Evolutionary conservation across 176 grass and related monocot genomes (phyloP).

Genomic region (Cenchrus americanus): DNA sequence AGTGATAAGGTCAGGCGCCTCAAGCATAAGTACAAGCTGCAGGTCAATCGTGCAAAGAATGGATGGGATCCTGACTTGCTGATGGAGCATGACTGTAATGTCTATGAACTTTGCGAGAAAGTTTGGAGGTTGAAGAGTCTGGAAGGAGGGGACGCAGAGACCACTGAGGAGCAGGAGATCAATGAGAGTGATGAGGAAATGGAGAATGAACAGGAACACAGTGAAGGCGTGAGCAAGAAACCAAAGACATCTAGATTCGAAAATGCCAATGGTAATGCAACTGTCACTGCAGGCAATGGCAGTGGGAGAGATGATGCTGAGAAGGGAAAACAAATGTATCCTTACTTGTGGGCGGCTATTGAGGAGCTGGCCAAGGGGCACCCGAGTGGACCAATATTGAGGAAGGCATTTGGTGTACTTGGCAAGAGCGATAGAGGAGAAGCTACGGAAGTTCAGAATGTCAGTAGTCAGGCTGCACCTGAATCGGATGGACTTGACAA

Average conservation of each 20-base stretch:
- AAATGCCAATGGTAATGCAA: constrained; percentile 22
- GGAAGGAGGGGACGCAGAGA: constrained; percentile 22
- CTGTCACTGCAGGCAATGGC: neutral
- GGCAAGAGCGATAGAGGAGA: constrained; percentile 56
- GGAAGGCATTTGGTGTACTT: constrained; percentile 50
- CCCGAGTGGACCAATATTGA: constrained; percentile 40
- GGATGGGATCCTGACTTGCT: constrained; percentile 38
- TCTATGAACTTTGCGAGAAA: constrained; percentile 54
- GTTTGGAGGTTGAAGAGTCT: constrained; percentile 41
- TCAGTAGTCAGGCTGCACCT: constrained; percentile 56
- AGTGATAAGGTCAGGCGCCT: constrained; percentile 54
- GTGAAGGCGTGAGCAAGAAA: constrained; percentile 3
- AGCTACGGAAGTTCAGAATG: constrained; percentile 50
- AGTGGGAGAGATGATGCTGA: constrained; percentile 13
- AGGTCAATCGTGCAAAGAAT: constrained; percentile 20
- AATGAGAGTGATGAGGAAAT: constrained; percentile 43
- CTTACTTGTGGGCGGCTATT: constrained; percentile 50
- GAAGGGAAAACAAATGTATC: constrained; percentile 41
- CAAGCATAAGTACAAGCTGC: constrained; percentile 48
- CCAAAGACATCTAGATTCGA: neutral
- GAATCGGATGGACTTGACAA: constrained; percentile 55
- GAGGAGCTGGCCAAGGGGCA: constrained; percentile 51
- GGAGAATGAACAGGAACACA: constrained; percentile 14
- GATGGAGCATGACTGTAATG: constrained; percentile 35
- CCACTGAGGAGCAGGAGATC: constrained; percentile 41